Evolutionary conservation across 495 filamentous ascomycete genomes (phyloP).

Genomic region (Stereocaulon alpinum): DNA sequence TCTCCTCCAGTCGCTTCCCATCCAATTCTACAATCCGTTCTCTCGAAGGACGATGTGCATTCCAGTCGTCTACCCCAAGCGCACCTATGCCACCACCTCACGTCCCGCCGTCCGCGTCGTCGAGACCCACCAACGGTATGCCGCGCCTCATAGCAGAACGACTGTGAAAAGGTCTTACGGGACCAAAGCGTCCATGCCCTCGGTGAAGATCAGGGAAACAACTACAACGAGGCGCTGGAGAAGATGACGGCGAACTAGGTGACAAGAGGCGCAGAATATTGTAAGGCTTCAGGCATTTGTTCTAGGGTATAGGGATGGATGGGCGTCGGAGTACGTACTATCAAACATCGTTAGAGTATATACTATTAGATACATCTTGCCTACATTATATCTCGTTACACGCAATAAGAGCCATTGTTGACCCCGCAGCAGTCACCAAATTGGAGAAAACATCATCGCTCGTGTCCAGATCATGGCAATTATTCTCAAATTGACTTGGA

Average conservation of each 20-base stretch:
- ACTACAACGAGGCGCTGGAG: slow-evolving; percentile 27
- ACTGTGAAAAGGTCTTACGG: slow-evolving; percentile 10
- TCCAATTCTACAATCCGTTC: neutral
- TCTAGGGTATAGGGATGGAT: neutral
- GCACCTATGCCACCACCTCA: slow-evolving; percentile 6
- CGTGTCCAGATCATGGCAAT: no score
- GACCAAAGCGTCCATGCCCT: slow-evolving; percentile 28
- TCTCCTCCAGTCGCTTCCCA: neutral
- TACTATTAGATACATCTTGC: no score
- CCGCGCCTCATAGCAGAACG: slow-evolving; percentile 2
- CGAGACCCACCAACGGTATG: slow-evolving; percentile 14
- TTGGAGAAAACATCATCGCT: no score
- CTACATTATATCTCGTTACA: no score
- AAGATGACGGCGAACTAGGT: slow-evolving; percentile 32
- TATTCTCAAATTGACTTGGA: no score
- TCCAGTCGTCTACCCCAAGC: slow-evolving; percentile 4
- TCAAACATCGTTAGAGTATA: no score
- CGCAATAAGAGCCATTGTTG: no score
- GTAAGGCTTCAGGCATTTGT: neutral
- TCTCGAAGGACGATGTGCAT: slow-evolving; percentile 10
- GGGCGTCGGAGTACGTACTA: no score
- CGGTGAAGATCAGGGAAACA: slow-evolving; percentile 43
- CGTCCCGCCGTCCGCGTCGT: slow-evolving; percentile 16
- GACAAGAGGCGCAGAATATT: neutral
- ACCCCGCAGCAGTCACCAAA: no score